phyloP scores from a whole-genome alignment of 306 rosid species.

The Castanea sativa region DNA sequence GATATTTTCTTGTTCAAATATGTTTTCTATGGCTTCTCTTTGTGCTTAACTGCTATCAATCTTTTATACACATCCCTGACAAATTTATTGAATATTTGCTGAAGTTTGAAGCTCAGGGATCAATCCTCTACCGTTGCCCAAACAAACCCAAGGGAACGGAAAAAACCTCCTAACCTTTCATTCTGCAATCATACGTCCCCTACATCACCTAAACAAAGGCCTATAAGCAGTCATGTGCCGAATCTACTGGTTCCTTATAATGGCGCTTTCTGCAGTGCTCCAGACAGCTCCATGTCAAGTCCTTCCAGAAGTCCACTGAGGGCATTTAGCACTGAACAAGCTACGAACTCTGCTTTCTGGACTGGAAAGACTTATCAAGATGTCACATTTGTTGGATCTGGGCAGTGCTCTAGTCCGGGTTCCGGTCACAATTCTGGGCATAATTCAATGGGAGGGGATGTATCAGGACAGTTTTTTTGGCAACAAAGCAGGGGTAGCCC shows the following conservation, averaged over 20 bases:
- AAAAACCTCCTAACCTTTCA: slow-evolving; percentile 53
- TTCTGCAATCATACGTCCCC: slow-evolving; percentile 47
- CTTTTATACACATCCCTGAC: slow-evolving; percentile 38
- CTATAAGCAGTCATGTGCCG: slow-evolving; percentile 76
- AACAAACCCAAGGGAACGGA: slow-evolving; percentile 51
- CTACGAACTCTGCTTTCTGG: slow-evolving; percentile 50
- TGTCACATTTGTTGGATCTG: slow-evolving; percentile 63
- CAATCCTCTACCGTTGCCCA: slow-evolving; percentile 51
- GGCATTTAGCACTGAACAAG: slow-evolving; percentile 56
- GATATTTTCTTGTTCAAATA: slow-evolving; percentile 19
- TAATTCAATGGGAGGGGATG: slow-evolving; percentile 98
- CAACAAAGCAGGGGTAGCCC: slow-evolving; percentile 71
- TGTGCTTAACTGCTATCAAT: slow-evolving; percentile 16
- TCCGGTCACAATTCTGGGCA: slow-evolving; percentile 99
- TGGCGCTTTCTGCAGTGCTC: slow-evolving; percentile 85
- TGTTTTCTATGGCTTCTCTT: slow-evolving; percentile 14
- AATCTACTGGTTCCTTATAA: slow-evolving; percentile 84
- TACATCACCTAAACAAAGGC: slow-evolving; percentile 74
- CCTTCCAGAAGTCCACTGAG: slow-evolving; percentile 74
- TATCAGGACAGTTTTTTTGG: slow-evolving; percentile 69
- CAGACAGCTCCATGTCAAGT: slow-evolving; percentile 80
- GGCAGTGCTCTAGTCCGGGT: slow-evolving; percentile 97
- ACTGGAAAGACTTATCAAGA: slow-evolving; percentile 51
- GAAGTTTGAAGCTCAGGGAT: slow-evolving; percentile 72
- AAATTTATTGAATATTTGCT: slow-evolving; percentile 28